These are phyloP conservation scores for Melampsora abietis-canadensis DNA, from an alignment of 1,284 basidiomycete genomes.

Conservation along the genomic window DNA sequence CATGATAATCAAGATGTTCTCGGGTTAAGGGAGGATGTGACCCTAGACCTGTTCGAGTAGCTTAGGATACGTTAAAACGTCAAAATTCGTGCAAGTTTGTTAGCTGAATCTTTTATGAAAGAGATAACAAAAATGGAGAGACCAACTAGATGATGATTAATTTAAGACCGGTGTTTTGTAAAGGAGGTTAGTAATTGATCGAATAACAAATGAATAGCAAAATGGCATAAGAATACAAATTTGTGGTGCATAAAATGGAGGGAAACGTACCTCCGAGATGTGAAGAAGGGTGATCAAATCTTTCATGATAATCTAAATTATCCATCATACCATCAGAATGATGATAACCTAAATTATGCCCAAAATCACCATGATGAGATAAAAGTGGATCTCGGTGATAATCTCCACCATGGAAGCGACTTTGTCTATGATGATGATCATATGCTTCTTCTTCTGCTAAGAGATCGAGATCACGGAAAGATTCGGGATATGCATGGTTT, in stretches of 20 bases:
- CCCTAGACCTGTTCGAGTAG: background rate
- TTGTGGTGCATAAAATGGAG: background rate
- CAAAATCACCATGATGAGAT: background rate
- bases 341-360: background rate
- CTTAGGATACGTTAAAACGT: background rate
- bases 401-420: background rate
- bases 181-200: too few species aligned
- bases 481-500: background rate
- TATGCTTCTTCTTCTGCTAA: background rate
- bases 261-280: background rate
- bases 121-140: background rate
- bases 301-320: background rate
- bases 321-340: background rate
- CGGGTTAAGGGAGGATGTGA: background rate
- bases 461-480: background rate
- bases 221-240: too few species aligned
- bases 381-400: background rate
- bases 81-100: background rate
- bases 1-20: background rate
- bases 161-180: too few species aligned
- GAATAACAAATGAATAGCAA: too few species aligned
- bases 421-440: background rate
- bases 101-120: background rate
- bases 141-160: background rate
- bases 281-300: background rate